Conservation (phyloP, 2,329 filamentous ascomycete genomes). For the Blastomyces emzantsi region DNA sequence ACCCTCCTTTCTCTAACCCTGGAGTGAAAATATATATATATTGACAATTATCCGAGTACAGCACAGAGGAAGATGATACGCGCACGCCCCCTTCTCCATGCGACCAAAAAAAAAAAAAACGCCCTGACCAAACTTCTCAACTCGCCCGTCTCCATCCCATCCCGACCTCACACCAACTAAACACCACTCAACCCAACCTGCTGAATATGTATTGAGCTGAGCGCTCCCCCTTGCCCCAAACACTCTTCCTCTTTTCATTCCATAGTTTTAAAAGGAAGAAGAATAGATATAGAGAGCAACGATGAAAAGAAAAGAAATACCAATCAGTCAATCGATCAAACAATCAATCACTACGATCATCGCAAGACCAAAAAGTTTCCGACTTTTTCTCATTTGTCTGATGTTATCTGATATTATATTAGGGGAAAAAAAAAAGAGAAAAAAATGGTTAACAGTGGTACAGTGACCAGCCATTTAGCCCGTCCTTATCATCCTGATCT, state of each 20-base stretch:
- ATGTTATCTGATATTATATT: background rate
- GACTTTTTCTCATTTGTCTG: background rate
- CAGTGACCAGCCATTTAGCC: slow-evolving; percentile 6
- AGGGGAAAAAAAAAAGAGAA: background rate
- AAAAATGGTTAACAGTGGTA: slow-evolving; percentile 4
- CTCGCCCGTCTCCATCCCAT: background rate
- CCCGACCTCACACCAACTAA: too few species aligned
- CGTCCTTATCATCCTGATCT: background rate
- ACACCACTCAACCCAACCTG: background rate
- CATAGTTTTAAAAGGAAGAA: background rate
- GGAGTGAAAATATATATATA: background rate
- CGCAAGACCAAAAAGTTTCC: background rate
- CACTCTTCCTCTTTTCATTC: background rate
- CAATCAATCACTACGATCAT: background rate
- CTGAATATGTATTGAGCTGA: background rate
- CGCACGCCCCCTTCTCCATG: background rate
- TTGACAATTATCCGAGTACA: background rate
- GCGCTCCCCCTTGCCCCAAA: background rate
- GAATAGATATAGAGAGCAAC: background rate
- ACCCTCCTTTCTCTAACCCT: background rate
- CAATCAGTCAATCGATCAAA: background rate
- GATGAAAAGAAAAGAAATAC: background rate
- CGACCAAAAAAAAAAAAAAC: background rate
- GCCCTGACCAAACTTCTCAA: background rate
- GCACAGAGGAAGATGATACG: background rate